phyloP scores from a whole-genome alignment of 352 stramenopile genomes.

The Blastocystis sp. region DNA sequence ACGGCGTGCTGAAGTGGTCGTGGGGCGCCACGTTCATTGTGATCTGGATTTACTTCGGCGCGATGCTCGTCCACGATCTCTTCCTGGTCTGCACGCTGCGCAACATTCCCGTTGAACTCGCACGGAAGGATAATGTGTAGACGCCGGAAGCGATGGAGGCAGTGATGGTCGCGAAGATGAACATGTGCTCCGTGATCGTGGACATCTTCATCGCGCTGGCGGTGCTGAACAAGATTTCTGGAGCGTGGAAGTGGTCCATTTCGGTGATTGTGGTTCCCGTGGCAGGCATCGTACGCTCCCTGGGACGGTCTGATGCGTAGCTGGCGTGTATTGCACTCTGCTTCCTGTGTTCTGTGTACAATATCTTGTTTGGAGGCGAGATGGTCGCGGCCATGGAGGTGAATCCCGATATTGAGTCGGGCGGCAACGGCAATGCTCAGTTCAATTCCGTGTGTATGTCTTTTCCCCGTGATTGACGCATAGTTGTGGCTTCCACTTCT shows the following conservation, averaged over 20 bases:
- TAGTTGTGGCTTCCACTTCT: background rate
- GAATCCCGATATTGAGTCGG: background rate
- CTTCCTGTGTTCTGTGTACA: background rate
- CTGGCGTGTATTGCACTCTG: background rate
- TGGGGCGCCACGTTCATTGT: slow-evolving; percentile 47
- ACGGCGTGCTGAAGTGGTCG: background rate
- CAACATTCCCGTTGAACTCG: background rate
- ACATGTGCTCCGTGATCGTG: background rate
- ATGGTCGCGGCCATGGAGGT: background rate
- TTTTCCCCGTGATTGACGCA: background rate
- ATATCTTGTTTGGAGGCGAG: background rate
- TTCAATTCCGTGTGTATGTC: background rate
- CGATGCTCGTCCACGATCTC: background rate
- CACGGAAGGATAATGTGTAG: background rate
- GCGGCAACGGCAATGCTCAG: background rate
- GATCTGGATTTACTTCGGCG: slow-evolving; percentile 30
- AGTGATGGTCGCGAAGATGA: background rate
- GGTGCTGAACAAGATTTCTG: slow-evolving; percentile 58
- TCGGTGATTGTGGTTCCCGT: slow-evolving; percentile 27
- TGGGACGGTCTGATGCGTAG: background rate
- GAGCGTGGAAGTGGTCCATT: slow-evolving; percentile 27
- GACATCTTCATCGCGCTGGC: slow-evolving; percentile 24
- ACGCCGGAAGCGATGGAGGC: slow-evolving; percentile 26
- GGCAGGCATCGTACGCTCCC: background rate
- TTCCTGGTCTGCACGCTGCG: background rate